phyloP scores from a whole-genome alignment of 768 basidiomycete genomes.

The Wakefieldia striispora region DNA sequence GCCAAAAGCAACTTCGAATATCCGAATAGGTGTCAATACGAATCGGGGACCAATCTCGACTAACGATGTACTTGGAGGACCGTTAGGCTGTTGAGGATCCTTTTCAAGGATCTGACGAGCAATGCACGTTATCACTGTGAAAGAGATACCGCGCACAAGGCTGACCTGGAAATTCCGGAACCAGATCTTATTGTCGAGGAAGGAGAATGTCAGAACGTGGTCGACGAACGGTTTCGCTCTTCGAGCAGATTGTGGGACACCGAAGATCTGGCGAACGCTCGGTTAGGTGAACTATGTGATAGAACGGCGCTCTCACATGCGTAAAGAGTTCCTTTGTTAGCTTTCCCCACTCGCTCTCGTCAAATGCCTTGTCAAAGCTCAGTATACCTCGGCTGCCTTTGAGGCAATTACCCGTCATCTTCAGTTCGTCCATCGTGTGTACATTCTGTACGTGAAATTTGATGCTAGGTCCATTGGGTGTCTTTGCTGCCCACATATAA shows the following conservation, averaged over 20 bases:
- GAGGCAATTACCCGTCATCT: slow-evolving; percentile 98
- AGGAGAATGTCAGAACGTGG: slow-evolving; percentile 94
- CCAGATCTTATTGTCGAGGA: slow-evolving; percentile 97
- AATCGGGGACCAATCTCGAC: slow-evolving; percentile 98
- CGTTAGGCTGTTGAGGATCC: slow-evolving; percentile 85
- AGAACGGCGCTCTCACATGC: slow-evolving; percentile 55
- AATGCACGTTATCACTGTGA: background rate
- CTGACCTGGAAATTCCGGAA: slow-evolving; percentile 97
- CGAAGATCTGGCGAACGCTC: slow-evolving; percentile 69
- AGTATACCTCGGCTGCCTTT: slow-evolving; percentile 92
- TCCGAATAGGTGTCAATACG: slow-evolving; percentile 94
- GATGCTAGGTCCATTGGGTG: slow-evolving; percentile 95
- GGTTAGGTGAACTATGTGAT: slow-evolving; percentile 2
- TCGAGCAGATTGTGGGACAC: slow-evolving; percentile 87
- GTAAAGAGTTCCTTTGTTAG: slow-evolving; percentile 92
- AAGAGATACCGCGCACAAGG: slow-evolving; percentile 2
- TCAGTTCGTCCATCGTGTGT: slow-evolving; percentile 99
- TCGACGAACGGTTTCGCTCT: slow-evolving; percentile 97
- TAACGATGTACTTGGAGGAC: slow-evolving; percentile 81
- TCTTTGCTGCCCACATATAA: slow-evolving; percentile 95
- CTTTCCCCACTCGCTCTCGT: slow-evolving; percentile 82
- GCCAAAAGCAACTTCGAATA: slow-evolving; percentile 96
- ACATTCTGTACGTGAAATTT: slow-evolving; percentile 98
- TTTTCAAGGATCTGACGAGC: slow-evolving; percentile 83
- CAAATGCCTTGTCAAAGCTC: slow-evolving; percentile 89